A percentile compares a stretch with the other conserved stretches of the same genome.
phyloP scores from a whole-genome alignment of 2,329 filamentous ascomycete genomes.

The Neofusicoccum umdonicola region DNA sequence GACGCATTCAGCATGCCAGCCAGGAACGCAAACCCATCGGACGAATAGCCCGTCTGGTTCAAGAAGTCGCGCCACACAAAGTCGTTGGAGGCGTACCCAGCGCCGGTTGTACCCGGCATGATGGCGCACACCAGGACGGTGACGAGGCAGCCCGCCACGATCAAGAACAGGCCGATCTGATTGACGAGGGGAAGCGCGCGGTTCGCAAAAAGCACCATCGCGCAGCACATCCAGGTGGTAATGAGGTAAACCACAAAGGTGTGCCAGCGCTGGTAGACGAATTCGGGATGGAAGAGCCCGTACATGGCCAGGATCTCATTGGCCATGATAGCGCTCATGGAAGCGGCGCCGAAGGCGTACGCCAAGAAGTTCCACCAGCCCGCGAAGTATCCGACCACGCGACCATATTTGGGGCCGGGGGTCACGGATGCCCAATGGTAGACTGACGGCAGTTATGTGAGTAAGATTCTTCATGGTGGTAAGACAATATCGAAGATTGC shows the following conservation, averaged over 20 bases:
- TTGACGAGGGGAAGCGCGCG: slow-evolving; percentile 53
- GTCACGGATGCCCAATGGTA: slow-evolving; percentile 56
- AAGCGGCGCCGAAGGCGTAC: slow-evolving; percentile 49
- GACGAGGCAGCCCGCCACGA: slow-evolving; percentile 54
- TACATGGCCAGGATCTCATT: slow-evolving; percentile 51
- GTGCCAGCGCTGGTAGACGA: slow-evolving; percentile 49
- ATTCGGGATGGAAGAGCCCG: slow-evolving; percentile 47
- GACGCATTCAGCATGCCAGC: slow-evolving; percentile 68
- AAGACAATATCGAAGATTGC: not conserved
- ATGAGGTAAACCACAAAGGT: slow-evolving; percentile 51
- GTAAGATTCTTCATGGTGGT: not conserved
- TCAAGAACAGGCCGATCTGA: slow-evolving; percentile 54
- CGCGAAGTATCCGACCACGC: slow-evolving; percentile 49
- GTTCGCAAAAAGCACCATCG: slow-evolving; percentile 55
- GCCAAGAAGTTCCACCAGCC: slow-evolving; percentile 54
- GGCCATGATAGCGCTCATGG: slow-evolving; percentile 44
- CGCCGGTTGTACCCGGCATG: slow-evolving; percentile 50
- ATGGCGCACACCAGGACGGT: slow-evolving; percentile 56
- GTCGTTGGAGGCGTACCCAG: slow-evolving; percentile 38
- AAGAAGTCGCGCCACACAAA: slow-evolving; percentile 49
- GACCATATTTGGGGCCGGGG: slow-evolving; percentile 46
- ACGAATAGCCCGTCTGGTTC: slow-evolving; percentile 47
- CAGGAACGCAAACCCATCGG: slow-evolving; percentile 62
- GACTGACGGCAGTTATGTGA: slow-evolving; percentile 27
- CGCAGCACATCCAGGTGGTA: slow-evolving; percentile 47